A percentile compares a stretch with the other conserved stretches of the same genome.
These are phyloP conservation scores for Talaromyces pinophilus DNA, from an alignment of 2,329 filamentous ascomycete species.

Conservation along the genomic window DNA sequence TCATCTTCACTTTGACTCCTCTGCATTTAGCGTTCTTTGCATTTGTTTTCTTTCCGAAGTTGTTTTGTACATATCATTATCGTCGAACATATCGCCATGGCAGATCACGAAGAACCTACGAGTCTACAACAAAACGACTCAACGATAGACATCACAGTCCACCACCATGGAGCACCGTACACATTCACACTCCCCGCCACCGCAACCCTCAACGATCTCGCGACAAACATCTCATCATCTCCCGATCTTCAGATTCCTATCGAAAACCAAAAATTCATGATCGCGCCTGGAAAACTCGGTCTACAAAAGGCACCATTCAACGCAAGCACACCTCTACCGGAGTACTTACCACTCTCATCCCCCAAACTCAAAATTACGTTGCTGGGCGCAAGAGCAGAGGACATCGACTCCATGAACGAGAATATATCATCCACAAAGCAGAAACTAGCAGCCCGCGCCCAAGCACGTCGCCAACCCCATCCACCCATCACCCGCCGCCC, in stretches of 20 bases:
- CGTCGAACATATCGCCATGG: slow-evolving; percentile 6
- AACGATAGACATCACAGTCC: slow-evolving; percentile 41
- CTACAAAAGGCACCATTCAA: slow-evolving; percentile 49
- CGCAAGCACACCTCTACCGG: slow-evolving; percentile 36
- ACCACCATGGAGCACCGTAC: slow-evolving; percentile 57
- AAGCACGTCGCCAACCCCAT: slow-evolving; percentile 27
- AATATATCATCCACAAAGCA: slow-evolving; percentile 34
- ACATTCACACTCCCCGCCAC: slow-evolving; percentile 50
- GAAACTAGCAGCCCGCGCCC: slow-evolving; percentile 34
- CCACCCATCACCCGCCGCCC: slow-evolving; percentile 17
- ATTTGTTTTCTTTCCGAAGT: background rate
- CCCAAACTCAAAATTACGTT: slow-evolving; percentile 50
- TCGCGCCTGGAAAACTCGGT: slow-evolving; percentile 48
- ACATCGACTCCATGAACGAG: slow-evolving; percentile 46
- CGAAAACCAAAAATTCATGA: slow-evolving; percentile 49
- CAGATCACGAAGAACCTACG: background rate
- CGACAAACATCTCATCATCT: slow-evolving; percentile 34
- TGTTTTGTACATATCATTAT: background rate
- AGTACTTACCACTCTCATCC: slow-evolving; percentile 37
- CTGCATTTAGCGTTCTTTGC: background rate
- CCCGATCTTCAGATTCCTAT: slow-evolving; percentile 41
- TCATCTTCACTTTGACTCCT: background rate
- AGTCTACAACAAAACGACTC: background rate
- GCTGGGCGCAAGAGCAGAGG: slow-evolving; percentile 45
- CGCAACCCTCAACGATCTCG: slow-evolving; percentile 54